These are phyloP conservation scores for Bruguiera gymnorhiza DNA, from an alignment of 345 rosid species.

Conservation along the genomic window DNA sequence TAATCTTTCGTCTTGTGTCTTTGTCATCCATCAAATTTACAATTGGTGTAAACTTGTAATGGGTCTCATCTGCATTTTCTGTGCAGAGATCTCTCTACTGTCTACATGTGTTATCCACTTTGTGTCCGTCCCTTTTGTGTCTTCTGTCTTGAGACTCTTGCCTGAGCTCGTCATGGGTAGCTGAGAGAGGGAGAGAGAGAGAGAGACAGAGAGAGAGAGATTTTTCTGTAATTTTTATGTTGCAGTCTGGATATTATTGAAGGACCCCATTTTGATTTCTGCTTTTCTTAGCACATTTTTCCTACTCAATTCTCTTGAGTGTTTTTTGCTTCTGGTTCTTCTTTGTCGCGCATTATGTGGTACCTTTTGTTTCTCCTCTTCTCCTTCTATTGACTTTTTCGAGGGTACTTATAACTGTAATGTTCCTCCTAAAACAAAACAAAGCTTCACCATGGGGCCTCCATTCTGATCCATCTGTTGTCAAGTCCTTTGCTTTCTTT, in stretches of 20 bases:
- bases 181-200: too few relatives aligned
- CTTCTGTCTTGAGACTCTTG: too few relatives aligned
- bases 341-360: background rate
- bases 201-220: too few relatives aligned
- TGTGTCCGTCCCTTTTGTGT: too few relatives aligned
- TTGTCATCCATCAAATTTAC: too few relatives aligned
- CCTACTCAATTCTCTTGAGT: conserved; percentile 23
- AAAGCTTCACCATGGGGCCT: conserved; percentile 28
- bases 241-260: background rate
- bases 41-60: too few relatives aligned
- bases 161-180: too few relatives aligned
- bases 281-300: conserved; percentile 11
- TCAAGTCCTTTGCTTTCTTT: conserved; percentile 18
- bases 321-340: conserved; percentile 10
- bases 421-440: conserved; percentile 12
- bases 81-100: too few relatives aligned
- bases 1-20: too few relatives aligned
- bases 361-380: conserved; percentile 4
- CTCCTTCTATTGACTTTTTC: background rate
- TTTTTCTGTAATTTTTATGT: too few relatives aligned
- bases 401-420: conserved; percentile 17
- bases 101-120: too few relatives aligned
- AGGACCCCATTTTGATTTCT: background rate
- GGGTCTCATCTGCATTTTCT: too few relatives aligned
- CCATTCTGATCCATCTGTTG: conserved; percentile 17